phyloP scores from a whole-genome alignment of 1,139 yeast genomes.

The Kodamaea sp. region DNA sequence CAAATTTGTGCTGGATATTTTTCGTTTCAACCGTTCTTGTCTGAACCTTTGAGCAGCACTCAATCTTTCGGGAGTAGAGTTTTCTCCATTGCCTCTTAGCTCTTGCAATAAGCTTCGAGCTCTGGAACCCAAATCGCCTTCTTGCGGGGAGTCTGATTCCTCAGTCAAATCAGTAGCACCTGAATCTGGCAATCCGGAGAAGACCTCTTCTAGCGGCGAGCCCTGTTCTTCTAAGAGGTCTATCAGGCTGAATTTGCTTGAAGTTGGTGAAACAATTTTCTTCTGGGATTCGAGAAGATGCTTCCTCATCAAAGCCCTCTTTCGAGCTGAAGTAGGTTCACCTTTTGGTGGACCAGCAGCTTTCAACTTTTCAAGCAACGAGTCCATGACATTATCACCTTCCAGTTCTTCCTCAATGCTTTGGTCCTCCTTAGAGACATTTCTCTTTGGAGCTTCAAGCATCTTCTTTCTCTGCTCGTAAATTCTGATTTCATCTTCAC shows the following conservation, averaged over 20 bases:
- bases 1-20: constrained; percentile 13
- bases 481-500: constrained; percentile 77
- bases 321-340: constrained; percentile 78
- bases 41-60: constrained; percentile 42
- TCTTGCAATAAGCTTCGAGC: constrained; percentile 63
- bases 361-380: constrained; percentile 67
- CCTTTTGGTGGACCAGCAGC: constrained; percentile 73
- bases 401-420: constrained; percentile 27
- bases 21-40: constrained; percentile 32
- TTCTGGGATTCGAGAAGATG: constrained; percentile 48
- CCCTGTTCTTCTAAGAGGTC: constrained; percentile 10
- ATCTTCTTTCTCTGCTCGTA: constrained; percentile 73
- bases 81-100: constrained; percentile 44
- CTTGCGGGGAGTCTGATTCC: constrained; percentile 4
- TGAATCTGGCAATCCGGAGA: constrained; percentile 3
- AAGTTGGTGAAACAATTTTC: constrained; percentile 14
- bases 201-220: constrained; percentile 9
- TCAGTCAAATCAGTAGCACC: constrained; percentile 5
- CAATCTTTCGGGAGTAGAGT: constrained; percentile 14
- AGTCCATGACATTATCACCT: constrained; percentile 68
- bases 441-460: constrained; percentile 48
- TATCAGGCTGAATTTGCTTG: constrained; percentile 1
- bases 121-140: constrained; percentile 54
- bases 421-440: constrained; percentile 16
- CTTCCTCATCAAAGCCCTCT: constrained; percentile 76